Evolutionary conservation across 2,329 filamentous ascomycete species (phyloP).

Genomic region (Colletotrichum somersetense): DNA sequence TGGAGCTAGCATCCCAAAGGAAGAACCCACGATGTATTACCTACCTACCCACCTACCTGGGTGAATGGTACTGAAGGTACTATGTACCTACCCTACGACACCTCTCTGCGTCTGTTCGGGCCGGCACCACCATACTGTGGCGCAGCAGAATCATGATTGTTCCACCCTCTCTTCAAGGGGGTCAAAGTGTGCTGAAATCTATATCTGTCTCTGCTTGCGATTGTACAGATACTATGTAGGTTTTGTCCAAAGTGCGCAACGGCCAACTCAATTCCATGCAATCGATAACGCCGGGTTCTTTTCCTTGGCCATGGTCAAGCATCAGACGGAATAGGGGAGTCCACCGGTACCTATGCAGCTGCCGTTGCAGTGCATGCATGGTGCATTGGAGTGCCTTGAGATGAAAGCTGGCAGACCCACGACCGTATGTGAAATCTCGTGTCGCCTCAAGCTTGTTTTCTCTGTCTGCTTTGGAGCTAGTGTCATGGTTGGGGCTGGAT

Average conservation of each 20-base stretch:
- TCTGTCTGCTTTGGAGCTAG: background rate
- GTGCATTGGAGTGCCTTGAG: background rate
- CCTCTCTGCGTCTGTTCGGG: no score
- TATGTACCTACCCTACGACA: no score
- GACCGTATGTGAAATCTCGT: background rate
- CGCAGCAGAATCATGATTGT: background rate
- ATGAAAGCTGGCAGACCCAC: slow-evolving; percentile 6
- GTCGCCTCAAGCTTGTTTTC: background rate
- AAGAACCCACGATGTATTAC: no score
- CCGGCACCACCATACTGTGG: background rate
- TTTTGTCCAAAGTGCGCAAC: slow-evolving; percentile 9
- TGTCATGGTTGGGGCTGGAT: background rate
- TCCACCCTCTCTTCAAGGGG: background rate
- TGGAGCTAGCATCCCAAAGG: background rate
- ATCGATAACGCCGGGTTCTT: background rate
- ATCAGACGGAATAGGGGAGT: slow-evolving; percentile 3
- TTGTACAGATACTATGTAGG: background rate
- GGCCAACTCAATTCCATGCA: slow-evolving; percentile 7
- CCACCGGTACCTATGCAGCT: slow-evolving; percentile 11
- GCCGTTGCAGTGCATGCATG: slow-evolving; percentile 11
- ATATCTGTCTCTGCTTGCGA: slow-evolving; percentile 6
- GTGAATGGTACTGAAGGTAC: no score
- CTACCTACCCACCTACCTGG: no score
- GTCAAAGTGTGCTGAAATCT: background rate
- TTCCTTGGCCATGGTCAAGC: background rate